Conservation (phyloP, 1,284 basidiomycete genomes). For the Phlebopus sp. region DNA sequence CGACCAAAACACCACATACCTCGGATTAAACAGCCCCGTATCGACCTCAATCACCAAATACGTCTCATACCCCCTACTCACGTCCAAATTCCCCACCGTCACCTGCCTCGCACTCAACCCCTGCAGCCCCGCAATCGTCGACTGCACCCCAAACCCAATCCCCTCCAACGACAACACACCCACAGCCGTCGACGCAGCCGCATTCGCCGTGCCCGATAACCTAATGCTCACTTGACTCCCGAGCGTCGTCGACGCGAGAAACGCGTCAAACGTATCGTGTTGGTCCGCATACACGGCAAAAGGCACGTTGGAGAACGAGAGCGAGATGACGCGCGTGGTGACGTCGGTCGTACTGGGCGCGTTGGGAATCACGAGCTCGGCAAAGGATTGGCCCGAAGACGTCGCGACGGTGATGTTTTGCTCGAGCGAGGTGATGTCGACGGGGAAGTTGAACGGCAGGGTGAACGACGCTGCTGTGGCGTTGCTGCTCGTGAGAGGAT, state of each 20-base stretch:
- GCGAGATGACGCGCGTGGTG: slow-evolving; percentile 56
- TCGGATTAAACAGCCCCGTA: slow-evolving; percentile 59
- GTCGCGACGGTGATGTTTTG: slow-evolving; percentile 58
- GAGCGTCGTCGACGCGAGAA: slow-evolving; percentile 66
- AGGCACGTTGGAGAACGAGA: slow-evolving; percentile 61
- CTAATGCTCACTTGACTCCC: slow-evolving; percentile 48
- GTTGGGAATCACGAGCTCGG: slow-evolving; percentile 61
- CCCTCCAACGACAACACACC: slow-evolving; percentile 61
- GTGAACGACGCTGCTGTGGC: slow-evolving; percentile 62
- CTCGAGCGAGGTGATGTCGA: slow-evolving; percentile 62
- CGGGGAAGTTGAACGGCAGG: slow-evolving; percentile 69
- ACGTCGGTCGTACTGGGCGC: slow-evolving; percentile 64
- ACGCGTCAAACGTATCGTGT: slow-evolving; percentile 58
- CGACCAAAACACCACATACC: slow-evolving; percentile 33
- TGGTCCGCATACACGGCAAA: slow-evolving; percentile 55
- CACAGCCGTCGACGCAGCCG: slow-evolving; percentile 66
- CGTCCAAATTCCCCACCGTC: slow-evolving; percentile 61
- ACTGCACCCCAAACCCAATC: slow-evolving; percentile 65
- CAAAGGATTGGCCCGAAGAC: slow-evolving; percentile 55
- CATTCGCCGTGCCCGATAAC: slow-evolving; percentile 59
- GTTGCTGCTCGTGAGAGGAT: slow-evolving; percentile 58
- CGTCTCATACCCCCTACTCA: slow-evolving; percentile 65
- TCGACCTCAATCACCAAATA: slow-evolving; percentile 72
- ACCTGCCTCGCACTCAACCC: slow-evolving; percentile 63
- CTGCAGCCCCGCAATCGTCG: slow-evolving; percentile 64